A percentile compares a stretch with the other conserved stretches of the same genome.
Evolutionary conservation across 192 early-diverging fungal species (phyloP).

Genomic region (Podochytrium sp.): DNA sequence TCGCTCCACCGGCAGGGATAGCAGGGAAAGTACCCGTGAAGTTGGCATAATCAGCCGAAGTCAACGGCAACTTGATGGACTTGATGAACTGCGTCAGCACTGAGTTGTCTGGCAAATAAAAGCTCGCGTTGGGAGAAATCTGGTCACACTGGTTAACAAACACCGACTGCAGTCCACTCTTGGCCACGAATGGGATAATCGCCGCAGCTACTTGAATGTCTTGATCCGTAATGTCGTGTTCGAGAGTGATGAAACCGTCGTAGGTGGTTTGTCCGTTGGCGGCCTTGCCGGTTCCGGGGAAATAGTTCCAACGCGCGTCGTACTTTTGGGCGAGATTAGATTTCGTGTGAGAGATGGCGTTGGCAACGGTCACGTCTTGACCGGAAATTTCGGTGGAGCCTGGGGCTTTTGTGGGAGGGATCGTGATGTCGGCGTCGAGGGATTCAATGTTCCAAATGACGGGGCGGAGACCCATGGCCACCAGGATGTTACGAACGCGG

Average conservation of each 20-base stretch:
- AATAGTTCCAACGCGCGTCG: constrained; percentile 20
- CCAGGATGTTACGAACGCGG: constrained; percentile 58
- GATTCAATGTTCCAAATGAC: constrained; percentile 52
- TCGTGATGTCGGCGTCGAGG: constrained; percentile 27
- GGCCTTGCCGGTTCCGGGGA: background rate
- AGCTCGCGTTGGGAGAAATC: constrained; percentile 7
- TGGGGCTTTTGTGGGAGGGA: background rate
- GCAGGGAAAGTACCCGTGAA: constrained; percentile 23
- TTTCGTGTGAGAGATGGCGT: background rate
- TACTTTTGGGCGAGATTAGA: constrained; percentile 11
- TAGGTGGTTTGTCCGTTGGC: background rate
- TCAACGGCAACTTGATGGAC: constrained; percentile 26
- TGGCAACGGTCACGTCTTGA: background rate
- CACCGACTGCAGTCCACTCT: constrained; percentile 4
- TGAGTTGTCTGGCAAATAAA: constrained; percentile 15
- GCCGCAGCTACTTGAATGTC: constrained; percentile 2
- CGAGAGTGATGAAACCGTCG: constrained; percentile 31
- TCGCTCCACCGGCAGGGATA: constrained; percentile 24
- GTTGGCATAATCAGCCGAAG: background rate
- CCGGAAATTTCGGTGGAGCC: background rate
- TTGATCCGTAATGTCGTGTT: constrained; percentile 29
- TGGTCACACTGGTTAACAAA: constrained; percentile 28
- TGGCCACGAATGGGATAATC: background rate
- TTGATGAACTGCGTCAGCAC: constrained; percentile 31
- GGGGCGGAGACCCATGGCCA: constrained; percentile 55